Percentiles rank a stretch among this genome's conserved stretches.
Conservation (phyloP, 2,329 filamentous ascomycete genomes). For the Penicillium digitatum region DNA sequence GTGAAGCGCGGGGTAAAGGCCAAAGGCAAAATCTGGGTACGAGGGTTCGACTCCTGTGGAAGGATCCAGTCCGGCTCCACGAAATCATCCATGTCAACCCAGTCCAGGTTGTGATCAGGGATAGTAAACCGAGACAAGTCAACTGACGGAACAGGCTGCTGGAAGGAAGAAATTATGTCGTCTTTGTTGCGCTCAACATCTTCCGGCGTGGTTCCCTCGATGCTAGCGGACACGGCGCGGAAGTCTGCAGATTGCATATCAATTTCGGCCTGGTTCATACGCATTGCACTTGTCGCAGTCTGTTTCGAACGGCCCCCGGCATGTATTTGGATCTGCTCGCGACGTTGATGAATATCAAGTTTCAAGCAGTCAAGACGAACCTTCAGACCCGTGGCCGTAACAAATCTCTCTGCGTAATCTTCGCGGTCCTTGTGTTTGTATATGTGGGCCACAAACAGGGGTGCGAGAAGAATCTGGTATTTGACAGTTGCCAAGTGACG, state of each 20-base stretch:
- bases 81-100: conserved; percentile 99
- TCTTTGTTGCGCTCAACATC: conserved; percentile 63
- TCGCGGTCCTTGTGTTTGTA: conserved; percentile 98
- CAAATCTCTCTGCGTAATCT: conserved; percentile 70
- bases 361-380: conserved; percentile 95
- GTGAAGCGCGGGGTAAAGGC: conserved; percentile 92
- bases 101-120: conserved; percentile 88
- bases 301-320: conserved; percentile 72
- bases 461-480: conserved; percentile 88
- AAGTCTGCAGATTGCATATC: conserved; percentile 90
- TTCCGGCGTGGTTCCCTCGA: conserved; percentile 73
- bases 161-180: conserved; percentile 55
- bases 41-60: conserved; percentile 81
- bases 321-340: conserved; percentile 83
- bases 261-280: conserved; percentile 89
- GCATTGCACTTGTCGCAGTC: conserved; percentile 84
- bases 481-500: conserved; percentile 97
- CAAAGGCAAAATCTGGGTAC: conserved; percentile 89
- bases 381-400: conserved; percentile 94
- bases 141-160: conserved; percentile 49
- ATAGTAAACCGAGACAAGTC: conserved; percentile 87
- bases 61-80: conserved; percentile 96
- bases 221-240: conserved; percentile 85
- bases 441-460: conserved; percentile 90
- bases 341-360: conserved; percentile 88